These are phyloP conservation scores for Lactarius deliciosus DNA, from an alignment of 768 basidiomycete genomes.

Conservation along the genomic window DNA sequence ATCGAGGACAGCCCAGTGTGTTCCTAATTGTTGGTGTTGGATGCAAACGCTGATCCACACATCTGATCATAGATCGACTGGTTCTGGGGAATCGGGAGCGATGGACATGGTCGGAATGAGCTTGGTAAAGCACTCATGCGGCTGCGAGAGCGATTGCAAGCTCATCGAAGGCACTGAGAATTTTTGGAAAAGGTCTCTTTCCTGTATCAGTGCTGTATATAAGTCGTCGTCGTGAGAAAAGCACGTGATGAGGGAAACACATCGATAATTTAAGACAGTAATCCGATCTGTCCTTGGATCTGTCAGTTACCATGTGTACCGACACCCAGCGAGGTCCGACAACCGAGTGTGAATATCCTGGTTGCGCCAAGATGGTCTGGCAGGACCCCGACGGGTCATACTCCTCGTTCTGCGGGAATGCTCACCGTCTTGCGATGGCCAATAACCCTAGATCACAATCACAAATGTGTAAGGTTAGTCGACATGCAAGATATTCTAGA, in stretches of 20 bases:
- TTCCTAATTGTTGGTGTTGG: background rate
- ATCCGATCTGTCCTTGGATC: background rate
- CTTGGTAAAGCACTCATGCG: slow-evolving; percentile 44
- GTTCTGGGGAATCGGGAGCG: slow-evolving; percentile 45
- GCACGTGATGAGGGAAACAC: background rate
- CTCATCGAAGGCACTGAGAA: slow-evolving; percentile 24
- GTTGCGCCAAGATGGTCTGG: slow-evolving; percentile 28
- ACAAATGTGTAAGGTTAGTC: slow-evolving; percentile 29
- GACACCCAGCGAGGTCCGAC: slow-evolving; percentile 22
- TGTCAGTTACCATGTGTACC: slow-evolving; percentile 17
- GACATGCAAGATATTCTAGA: background rate
- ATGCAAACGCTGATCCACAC: slow-evolving; percentile 27
- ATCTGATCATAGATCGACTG: slow-evolving; percentile 39
- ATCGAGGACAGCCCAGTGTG: slow-evolving; percentile 39
- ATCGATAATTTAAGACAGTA: background rate
- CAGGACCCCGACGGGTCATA: slow-evolving; percentile 31
- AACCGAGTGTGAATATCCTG: slow-evolving; percentile 27
- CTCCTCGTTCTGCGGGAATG: slow-evolving; percentile 30
- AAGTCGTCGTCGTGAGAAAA: slow-evolving; percentile 1
- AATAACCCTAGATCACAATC: slow-evolving; percentile 1
- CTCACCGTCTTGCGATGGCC: slow-evolving; percentile 28
- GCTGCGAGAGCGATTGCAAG: slow-evolving; percentile 38
- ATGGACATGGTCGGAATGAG: slow-evolving; percentile 42
- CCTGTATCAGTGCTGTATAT: no score
- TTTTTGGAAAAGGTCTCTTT: background rate